Percentiles rank a stretch among this genome's conserved stretches.
These are phyloP conservation scores for Corynespora cassiicola DNA, from an alignment of 2,329 filamentous ascomycete genomes.

Conservation along the genomic window DNA sequence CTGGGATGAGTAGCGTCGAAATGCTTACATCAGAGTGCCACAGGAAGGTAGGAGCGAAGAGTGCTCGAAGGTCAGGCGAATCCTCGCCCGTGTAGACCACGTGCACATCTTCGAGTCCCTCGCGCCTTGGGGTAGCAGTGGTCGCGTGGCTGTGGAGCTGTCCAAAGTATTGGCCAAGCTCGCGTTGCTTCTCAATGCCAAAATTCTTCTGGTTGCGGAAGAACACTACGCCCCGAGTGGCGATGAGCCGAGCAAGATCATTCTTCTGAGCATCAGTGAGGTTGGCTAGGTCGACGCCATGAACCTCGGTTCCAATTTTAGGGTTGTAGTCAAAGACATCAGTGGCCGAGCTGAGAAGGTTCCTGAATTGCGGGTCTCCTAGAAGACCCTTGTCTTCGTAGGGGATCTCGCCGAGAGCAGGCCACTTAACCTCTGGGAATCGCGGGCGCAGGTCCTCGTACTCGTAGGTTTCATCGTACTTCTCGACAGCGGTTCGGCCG, in stretches of 20 bases:
- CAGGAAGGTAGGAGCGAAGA: slow-evolving; percentile 62
- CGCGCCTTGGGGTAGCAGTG: slow-evolving; percentile 56
- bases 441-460: slow-evolving; percentile 59
- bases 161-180: slow-evolving; percentile 61
- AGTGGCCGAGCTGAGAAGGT: slow-evolving; percentile 59
- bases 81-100: slow-evolving; percentile 63
- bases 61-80: slow-evolving; percentile 59
- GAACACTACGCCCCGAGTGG: slow-evolving; percentile 64
- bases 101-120: slow-evolving; percentile 62
- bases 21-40: slow-evolving; percentile 61
- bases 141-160: slow-evolving; percentile 63
- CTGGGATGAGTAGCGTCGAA: slow-evolving; percentile 9
- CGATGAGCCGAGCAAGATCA: slow-evolving; percentile 61
- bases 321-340: slow-evolving; percentile 64
- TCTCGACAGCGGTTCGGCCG: slow-evolving; percentile 53
- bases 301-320: slow-evolving; percentile 62
- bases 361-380: slow-evolving; percentile 61
- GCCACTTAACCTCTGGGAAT: slow-evolving; percentile 62
- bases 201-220: slow-evolving; percentile 63
- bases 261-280: slow-evolving; percentile 61
- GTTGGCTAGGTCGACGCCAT: slow-evolving; percentile 58
- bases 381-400: slow-evolving; percentile 62
- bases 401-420: slow-evolving; percentile 53
- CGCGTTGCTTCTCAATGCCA: slow-evolving; percentile 59
- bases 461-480: slow-evolving; percentile 56